Evolutionary conservation across 257 asterid genomes (phyloP), one percentile per base, ranked within the genome.

Genomic region (Thymus mandschuricus): DNA sequence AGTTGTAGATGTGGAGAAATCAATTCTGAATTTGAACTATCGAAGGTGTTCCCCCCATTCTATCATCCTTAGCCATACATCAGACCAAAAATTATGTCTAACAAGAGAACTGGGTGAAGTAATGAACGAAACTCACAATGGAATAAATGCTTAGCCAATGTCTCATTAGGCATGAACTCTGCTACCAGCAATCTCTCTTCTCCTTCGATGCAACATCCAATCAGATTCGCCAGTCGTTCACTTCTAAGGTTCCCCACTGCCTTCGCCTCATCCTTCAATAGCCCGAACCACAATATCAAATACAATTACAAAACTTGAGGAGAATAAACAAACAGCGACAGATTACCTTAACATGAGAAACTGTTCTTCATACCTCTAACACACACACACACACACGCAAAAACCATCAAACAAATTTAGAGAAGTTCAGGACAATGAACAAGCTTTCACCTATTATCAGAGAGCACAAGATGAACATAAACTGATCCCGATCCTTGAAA

Each of bases 151-250:
- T 78, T 85, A 3, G 89, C 86, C 31, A 85, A 76, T 41, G 89
- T 85, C 34, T 82, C 87, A 31, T 85, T 73, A 21, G 86, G 89
- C 85, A 82, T 82, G 56, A 82, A 85, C 72, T 85, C 89, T n/a
- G 89, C 83, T 12, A 85, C 81, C 45, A 85, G 81, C 74, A 85
- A 80, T 56, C 89, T 85, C 79, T 85, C 89, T 15, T 85, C 85
- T 44, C 82, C 84, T 54, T 85, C 85, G 4, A 9, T 66, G 71
- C 89, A 85, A 50, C 89, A 82, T 12, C 89, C 87, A 1, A 85
- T 64, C 35, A 85, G 69, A 85, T 82, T 85, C 6, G 84, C 86
- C 78, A 85, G 52, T 29, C 87, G 70, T 10, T 82, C 87, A 29
- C 86, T 85, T 73, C 89, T 80, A 55, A 85, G 75, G 65, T 51